Conservation (phyloP, 768 basidiomycete species). For the Hemileccinum impolitum region DNA sequence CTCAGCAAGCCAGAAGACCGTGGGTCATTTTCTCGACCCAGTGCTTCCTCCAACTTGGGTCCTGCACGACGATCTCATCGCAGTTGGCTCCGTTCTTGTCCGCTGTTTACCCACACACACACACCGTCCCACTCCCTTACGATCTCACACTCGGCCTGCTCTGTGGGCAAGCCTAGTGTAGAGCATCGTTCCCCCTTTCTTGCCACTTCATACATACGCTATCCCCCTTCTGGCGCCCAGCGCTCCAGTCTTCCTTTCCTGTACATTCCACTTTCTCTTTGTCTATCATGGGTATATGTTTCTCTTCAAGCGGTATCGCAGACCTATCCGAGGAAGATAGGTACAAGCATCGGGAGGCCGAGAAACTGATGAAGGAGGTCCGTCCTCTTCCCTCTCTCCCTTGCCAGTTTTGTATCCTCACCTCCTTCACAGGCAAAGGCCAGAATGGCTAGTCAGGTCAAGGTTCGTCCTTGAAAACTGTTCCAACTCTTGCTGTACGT, state of each 20-base stretch:
- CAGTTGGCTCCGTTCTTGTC: constrained; percentile 13
- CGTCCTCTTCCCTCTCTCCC: constrained; percentile 17
- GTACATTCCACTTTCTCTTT: neutral
- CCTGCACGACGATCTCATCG: too few relatives aligned
- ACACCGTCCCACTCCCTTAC: neutral
- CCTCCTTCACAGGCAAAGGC: constrained; percentile 57
- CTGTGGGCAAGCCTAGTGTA: constrained; percentile 14
- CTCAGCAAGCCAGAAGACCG: too few relatives aligned
- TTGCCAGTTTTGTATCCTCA: neutral
- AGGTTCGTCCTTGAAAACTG: constrained; percentile 43
- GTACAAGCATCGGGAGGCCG: constrained; percentile 61
- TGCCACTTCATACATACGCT: neutral
- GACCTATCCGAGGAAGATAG: constrained; percentile 72
- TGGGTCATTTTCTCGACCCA: too few relatives aligned
- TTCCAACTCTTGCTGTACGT: neutral
- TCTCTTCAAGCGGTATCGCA: constrained; percentile 54
- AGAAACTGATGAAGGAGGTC: constrained; percentile 77
- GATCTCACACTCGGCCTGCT: constrained; percentile 15
- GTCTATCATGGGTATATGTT: constrained; percentile 68
- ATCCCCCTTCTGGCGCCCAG: constrained; percentile 8
- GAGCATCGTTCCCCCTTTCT: neutral
- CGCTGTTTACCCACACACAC: constrained; percentile 14
- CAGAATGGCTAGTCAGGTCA: constrained; percentile 69
- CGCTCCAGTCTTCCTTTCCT: constrained; percentile 9
- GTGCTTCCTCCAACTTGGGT: too few relatives aligned